These are phyloP conservation scores for Torulaspora delbrueckii DNA, from an alignment of 805 yeast species.

Conservation along the genomic window DNA sequence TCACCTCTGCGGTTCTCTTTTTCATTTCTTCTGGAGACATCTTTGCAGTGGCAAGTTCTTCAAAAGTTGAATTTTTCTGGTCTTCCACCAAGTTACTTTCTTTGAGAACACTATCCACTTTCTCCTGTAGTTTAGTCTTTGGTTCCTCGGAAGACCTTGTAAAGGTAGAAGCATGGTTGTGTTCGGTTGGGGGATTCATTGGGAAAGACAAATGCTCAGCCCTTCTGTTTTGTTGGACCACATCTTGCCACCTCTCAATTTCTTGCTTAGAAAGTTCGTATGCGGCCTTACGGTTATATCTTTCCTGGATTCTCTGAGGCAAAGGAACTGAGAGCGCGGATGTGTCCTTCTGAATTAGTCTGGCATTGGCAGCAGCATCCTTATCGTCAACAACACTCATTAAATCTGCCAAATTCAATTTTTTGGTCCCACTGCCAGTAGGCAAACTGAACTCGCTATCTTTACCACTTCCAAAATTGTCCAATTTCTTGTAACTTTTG, in stretches of 20 bases:
- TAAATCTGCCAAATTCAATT: slow-evolving; percentile 69
- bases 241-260: slow-evolving; percentile 82
- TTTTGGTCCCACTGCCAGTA: slow-evolving; percentile 26
- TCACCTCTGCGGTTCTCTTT: slow-evolving; percentile 72
- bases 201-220: slow-evolving; percentile 86
- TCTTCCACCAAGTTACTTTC: slow-evolving; percentile 69
- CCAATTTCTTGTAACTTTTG: slow-evolving; percentile 41
- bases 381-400: slow-evolving; percentile 57
- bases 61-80: slow-evolving; percentile 74
- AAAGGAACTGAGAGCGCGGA: slow-evolving; percentile 69
- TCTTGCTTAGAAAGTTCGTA: slow-evolving; percentile 84
- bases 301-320: slow-evolving; percentile 78
- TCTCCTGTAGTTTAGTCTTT: slow-evolving; percentile 59
- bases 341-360: slow-evolving; percentile 40
- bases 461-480: slow-evolving; percentile 48
- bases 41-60: slow-evolving; percentile 77
- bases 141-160: slow-evolving; percentile 42
- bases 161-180: slow-evolving; percentile 52
- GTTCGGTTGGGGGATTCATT: slow-evolving; percentile 39
- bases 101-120: slow-evolving; percentile 54
- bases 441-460: slow-evolving; percentile 74
- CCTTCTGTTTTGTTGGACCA: slow-evolving; percentile 68
- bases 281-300: slow-evolving; percentile 84
- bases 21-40: slow-evolving; percentile 73
- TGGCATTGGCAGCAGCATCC: slow-evolving; percentile 46